phyloP scores from a whole-genome alignment of 768 basidiomycete genomes.

The Boletus rubroflammeus region DNA sequence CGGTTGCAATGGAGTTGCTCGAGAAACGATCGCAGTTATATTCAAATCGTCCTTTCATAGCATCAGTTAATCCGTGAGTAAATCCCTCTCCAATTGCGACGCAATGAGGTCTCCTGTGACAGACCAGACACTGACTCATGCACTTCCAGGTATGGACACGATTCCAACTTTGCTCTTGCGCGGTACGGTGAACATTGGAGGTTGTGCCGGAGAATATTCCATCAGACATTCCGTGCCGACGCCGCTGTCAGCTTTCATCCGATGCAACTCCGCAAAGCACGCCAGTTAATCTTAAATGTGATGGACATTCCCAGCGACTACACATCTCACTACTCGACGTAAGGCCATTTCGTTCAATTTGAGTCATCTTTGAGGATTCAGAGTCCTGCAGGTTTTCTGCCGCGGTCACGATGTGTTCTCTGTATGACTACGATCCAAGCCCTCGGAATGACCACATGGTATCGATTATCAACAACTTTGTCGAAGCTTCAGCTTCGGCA shows the following conservation, averaged over 20 bases:
- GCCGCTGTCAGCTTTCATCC: conserved; percentile 3
- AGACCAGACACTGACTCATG: not conserved
- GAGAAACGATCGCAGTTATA: conserved; percentile 46
- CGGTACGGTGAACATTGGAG: conserved; percentile 14
- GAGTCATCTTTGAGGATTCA: not conserved
- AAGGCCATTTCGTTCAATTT: not conserved
- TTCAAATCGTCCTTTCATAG: conserved; percentile 45
- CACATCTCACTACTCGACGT: conserved; percentile 10
- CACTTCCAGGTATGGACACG: conserved; percentile 17
- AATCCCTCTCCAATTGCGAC: not conserved
- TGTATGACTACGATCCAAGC: conserved; percentile 8
- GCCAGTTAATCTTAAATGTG: conserved; percentile 5
- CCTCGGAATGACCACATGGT: conserved; percentile 16
- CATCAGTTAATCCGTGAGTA: conserved; percentile 16
- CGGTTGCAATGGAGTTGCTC: conserved; percentile 43
- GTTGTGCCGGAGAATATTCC: conserved; percentile 14
- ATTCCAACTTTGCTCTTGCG: conserved; percentile 6
- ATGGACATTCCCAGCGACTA: conserved; percentile 6
- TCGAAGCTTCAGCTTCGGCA: not conserved
- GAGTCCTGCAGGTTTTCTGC: conserved; percentile 26
- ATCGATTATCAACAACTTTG: conserved; percentile 7
- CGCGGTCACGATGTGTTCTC: conserved; percentile 24
- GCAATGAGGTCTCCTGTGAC: not conserved
- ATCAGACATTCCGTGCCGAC: conserved; percentile 8
- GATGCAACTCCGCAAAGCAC: conserved; percentile 6